phyloP scores from a whole-genome alignment of 768 basidiomycete species.

The Tricholoma furcatifolium region DNA sequence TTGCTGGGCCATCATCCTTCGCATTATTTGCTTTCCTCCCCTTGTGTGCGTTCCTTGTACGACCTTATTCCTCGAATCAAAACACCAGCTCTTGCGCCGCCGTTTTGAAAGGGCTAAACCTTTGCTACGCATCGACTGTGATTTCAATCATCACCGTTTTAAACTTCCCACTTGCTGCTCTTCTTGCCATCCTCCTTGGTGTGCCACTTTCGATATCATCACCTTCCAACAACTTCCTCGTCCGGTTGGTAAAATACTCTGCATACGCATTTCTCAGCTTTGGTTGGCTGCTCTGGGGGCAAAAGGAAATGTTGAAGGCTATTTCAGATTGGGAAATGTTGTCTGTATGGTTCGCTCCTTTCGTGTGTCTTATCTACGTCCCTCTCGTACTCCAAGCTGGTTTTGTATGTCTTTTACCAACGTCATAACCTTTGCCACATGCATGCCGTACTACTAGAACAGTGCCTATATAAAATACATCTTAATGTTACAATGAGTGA shows the following conservation, averaged over 20 bases:
- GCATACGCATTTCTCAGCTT: slow-evolving; percentile 49
- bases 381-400: slow-evolving; percentile 75
- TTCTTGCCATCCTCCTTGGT: slow-evolving; percentile 63
- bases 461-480: no score
- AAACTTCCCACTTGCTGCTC: slow-evolving; percentile 87
- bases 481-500: background rate
- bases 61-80: slow-evolving; percentile 18
- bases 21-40: slow-evolving; percentile 30
- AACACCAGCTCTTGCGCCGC: slow-evolving; percentile 38
- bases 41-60: slow-evolving; percentile 26
- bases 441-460: background rate
- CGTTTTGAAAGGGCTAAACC: slow-evolving; percentile 70
- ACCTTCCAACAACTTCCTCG: slow-evolving; percentile 21
- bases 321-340: slow-evolving; percentile 80
- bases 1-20: slow-evolving; percentile 27
- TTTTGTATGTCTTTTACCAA: slow-evolving; percentile 47
- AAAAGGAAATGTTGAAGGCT: slow-evolving; percentile 45
- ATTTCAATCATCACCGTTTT: slow-evolving; percentile 85
- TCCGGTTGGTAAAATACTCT: slow-evolving; percentile 28
- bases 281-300: slow-evolving; percentile 55
- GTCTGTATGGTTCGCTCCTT: slow-evolving; percentile 81
- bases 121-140: slow-evolving; percentile 82
- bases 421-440: slow-evolving; percentile 12
- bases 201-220: slow-evolving; percentile 57
- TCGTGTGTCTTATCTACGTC: slow-evolving; percentile 75